Conservation (phyloP, 768 basidiomycete species). For the Mycena albidolilacea region DNA sequence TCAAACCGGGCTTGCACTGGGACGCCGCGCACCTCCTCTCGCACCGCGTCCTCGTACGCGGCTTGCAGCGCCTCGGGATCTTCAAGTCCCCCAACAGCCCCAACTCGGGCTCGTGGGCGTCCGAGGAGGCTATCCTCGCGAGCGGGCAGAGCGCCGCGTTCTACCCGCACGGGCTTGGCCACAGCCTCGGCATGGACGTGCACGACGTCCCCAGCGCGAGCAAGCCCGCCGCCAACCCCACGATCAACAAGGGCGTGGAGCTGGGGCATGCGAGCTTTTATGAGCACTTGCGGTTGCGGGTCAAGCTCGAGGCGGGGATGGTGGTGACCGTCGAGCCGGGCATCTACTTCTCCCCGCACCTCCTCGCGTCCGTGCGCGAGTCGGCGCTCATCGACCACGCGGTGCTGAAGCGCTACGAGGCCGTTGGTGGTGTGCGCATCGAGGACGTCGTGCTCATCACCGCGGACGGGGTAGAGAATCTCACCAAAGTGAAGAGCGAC, state of each 20-base stretch:
- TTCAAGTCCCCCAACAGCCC: conserved; percentile 73
- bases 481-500: conserved; percentile 89
- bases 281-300: conserved; percentile 82
- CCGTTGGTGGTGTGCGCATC: conserved; percentile 93
- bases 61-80: conserved; percentile 88
- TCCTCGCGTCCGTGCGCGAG: conserved; percentile 75
- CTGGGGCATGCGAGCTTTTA: conserved; percentile 78
- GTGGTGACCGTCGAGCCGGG: conserved; percentile 95
- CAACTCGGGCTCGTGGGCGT: conserved; percentile 69
- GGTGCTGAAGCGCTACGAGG: conserved; percentile 78
- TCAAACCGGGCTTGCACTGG: conserved; percentile 90
- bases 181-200: conserved; percentile 94
- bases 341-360: conserved; percentile 86
- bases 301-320: conserved; percentile 84
- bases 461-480: conserved; percentile 80
- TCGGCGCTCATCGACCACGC: conserved; percentile 79
- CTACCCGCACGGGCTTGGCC: conserved; percentile 95
- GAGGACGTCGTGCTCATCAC: conserved; percentile 94
- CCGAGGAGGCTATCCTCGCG: conserved; percentile 78
- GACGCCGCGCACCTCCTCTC: conserved; percentile 88
- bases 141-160: conserved; percentile 88
- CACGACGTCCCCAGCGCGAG: conserved; percentile 92
- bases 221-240: conserved; percentile 74
- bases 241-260: conserved; percentile 52
- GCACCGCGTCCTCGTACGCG: conserved; percentile 85